Conservation (phyloP, 164 flowering plant genomes). For the Nymphaea colorata region DNA sequence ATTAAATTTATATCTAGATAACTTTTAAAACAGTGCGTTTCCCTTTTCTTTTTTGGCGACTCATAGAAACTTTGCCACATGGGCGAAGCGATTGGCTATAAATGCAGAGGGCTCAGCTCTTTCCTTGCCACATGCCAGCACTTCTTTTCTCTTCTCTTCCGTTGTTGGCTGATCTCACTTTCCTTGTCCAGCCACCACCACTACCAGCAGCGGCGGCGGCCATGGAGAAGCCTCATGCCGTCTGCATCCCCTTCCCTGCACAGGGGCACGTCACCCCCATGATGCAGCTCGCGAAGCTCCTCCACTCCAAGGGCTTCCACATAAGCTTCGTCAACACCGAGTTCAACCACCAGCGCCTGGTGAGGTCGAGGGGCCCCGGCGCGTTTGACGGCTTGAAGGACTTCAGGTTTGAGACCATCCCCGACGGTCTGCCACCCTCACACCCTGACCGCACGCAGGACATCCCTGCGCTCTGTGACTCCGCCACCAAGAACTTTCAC, state of each 20-base stretch:
- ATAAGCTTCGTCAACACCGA: conserved; percentile 54
- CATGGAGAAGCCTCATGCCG: conserved; percentile 30
- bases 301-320: conserved; percentile 40
- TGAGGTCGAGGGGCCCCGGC: conserved; percentile 29
- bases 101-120: no score
- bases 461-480: conserved; percentile 24
- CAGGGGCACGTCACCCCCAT: conserved; percentile 60
- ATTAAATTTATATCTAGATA: no score
- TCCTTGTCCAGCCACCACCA: no score
- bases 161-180: no score
- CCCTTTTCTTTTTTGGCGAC: no score
- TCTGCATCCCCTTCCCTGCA: conserved; percentile 40
- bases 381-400: conserved; percentile 17
- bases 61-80: no score
- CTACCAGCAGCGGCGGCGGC: not conserved
- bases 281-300: conserved; percentile 43
- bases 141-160: no score
- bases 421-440: conserved; percentile 50
- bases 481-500: conserved; percentile 9
- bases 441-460: conserved; percentile 39
- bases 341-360: conserved; percentile 39
- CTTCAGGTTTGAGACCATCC: conserved; percentile 45
- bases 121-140: no score
- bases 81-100: no score
- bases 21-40: no score